Conservation (phyloP, 2,329 filamentous ascomycete species). For the Ustilaginoidea virens region DNA sequence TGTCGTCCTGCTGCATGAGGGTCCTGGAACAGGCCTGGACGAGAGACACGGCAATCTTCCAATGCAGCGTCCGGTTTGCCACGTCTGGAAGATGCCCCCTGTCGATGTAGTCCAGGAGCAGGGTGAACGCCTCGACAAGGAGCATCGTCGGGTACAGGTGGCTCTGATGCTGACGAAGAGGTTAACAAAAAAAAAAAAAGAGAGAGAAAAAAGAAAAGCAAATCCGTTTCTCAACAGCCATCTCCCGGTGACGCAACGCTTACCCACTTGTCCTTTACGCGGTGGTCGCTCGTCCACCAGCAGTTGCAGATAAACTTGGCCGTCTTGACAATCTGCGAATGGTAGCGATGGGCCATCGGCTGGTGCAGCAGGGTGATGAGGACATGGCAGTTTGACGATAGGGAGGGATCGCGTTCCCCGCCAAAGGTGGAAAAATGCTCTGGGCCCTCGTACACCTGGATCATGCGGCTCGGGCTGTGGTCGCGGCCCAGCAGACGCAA, state of each 20-base stretch:
- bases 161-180: constrained; percentile 5
- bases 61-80: constrained; percentile 2
- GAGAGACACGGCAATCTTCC: constrained; percentile 3
- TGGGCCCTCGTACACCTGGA: constrained; percentile 5
- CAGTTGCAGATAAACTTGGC: constrained; percentile 5
- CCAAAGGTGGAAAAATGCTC: constrained; percentile 6
- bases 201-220: too few species aligned
- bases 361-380: constrained; percentile 6
- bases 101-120: constrained; percentile 3
- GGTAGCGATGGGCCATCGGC: not conserved
- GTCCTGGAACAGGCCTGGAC: constrained; percentile 5
- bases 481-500: constrained; percentile 3
- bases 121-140: constrained; percentile 4
- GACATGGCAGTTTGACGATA: constrained; percentile 8
- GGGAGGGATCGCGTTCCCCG: constrained; percentile 4
- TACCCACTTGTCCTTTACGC: constrained; percentile 8
- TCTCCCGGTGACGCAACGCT: too few species aligned
- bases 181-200: too few species aligned
- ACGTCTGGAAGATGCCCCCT: not conserved
- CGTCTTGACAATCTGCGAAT: constrained; percentile 6
- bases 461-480: not conserved
- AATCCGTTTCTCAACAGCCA: too few species aligned
- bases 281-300: constrained; percentile 5
- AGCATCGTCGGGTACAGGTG: constrained; percentile 7
- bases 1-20: constrained; percentile 4